Percentiles rank a stretch among this genome's conserved stretches.
Evolutionary conservation across 495 filamentous ascomycete species (phyloP).

Genomic region (Penicillium coffeae): DNA sequence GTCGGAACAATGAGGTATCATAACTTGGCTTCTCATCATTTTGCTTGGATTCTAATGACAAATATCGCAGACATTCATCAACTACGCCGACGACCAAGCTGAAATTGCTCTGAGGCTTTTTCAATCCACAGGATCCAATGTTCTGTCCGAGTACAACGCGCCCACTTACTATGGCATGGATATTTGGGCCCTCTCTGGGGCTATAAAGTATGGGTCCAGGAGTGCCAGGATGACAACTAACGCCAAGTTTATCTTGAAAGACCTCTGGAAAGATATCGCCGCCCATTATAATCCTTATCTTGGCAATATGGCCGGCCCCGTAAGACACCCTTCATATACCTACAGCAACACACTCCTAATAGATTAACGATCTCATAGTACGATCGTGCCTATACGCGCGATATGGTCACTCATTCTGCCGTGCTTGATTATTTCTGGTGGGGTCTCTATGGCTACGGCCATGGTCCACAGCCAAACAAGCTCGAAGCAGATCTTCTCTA

Average conservation of each 20-base stretch:
- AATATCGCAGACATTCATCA: slow-evolving; percentile 19
- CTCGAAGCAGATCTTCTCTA: slow-evolving; percentile 23
- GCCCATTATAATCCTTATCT: slow-evolving; percentile 27
- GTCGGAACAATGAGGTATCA: slow-evolving; percentile 17
- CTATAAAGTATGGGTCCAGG: slow-evolving; percentile 23
- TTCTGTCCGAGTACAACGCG: slow-evolving; percentile 26
- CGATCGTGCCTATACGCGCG: slow-evolving; percentile 26
- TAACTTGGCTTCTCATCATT: not conserved
- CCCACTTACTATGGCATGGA: slow-evolving; percentile 28
- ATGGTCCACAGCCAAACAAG: slow-evolving; percentile 23
- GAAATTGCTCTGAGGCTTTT: slow-evolving; percentile 19
- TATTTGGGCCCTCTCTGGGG: slow-evolving; percentile 24
- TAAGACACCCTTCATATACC: not conserved
- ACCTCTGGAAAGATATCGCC: slow-evolving; percentile 25
- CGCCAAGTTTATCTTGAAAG: slow-evolving; percentile 14
- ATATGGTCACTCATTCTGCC: slow-evolving; percentile 23
- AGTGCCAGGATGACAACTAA: slow-evolving; percentile 17
- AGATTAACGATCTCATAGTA: slow-evolving; percentile 15
- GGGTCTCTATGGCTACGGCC: slow-evolving; percentile 24
- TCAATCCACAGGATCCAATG: slow-evolving; percentile 19
- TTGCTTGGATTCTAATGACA: not conserved
- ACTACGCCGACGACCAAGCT: slow-evolving; percentile 25
- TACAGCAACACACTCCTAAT: not conserved
- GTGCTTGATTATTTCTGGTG: slow-evolving; percentile 26
- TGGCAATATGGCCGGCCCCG: slow-evolving; percentile 12